Evolutionary conservation across 495 filamentous ascomycete genomes (phyloP), one percentile per base, ranked within the genome.

Genomic region (Pseudotulostoma volvatum): DNA sequence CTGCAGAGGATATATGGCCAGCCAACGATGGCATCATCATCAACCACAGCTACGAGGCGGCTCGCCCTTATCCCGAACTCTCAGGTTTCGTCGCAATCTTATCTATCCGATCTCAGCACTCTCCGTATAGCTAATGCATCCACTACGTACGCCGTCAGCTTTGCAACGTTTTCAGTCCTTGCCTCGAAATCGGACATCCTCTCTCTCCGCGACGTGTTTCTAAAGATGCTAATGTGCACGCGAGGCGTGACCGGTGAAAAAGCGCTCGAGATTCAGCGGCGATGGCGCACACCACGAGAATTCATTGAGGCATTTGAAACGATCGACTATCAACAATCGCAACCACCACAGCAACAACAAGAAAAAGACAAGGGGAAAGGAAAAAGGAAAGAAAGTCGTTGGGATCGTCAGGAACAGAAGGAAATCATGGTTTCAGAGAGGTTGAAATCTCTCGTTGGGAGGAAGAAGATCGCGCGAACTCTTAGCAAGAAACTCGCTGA

Each of bases 201-300:
- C 33, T 79, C 79, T 2, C 62, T 88, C 15, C 66, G 81, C 30
- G 84, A 92, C 43, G 51, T 88, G 0, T 88, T 70, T 48, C 51
- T 90, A 16, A 88, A 88, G 54, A 88, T 92, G 81, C 61, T 92
- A 36, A 88, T 92, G 83, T 84, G 79, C 46, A 81, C 74, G 7
- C 67, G 69, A 17, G 78, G 81, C 1, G 61, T 92, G n/a, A 77
- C 74, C 3, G 78, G 81, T 0, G 83, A 90, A 44, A 87, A 84
- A 51, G 82, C 84, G 0, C 52, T 85, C 2, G 82, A 84, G 55
- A 84, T 92, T 8, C 82, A 87, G 44, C 73, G 69, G 44, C 50
- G 61, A 8, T 92, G 81, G 77, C 69, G 63, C 41, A 90, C 82
- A 9, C 84, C 84, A 2, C 64, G 66, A 34, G 70, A 70, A 3